Evolutionary conservation across 129 eudicot species (phyloP).

Genomic region (Rutidosis leptorrhynchoides): DNA sequence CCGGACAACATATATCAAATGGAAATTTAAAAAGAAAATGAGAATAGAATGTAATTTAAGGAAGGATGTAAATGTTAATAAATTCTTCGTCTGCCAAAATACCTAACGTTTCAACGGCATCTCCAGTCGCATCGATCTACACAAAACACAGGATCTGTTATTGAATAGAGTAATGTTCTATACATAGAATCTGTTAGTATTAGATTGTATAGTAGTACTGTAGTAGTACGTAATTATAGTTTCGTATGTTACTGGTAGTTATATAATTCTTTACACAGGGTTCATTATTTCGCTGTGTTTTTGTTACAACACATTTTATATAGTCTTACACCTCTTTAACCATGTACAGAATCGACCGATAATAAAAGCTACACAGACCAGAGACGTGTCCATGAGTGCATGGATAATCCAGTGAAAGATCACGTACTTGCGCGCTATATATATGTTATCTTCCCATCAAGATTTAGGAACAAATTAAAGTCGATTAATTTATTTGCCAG

Average conservation of each 20-base stretch:
- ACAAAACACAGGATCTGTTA: conserved; percentile 11
- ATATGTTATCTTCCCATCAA: not conserved
- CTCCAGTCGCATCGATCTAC: conserved; percentile 37
- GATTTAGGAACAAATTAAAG: not conserved
- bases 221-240: not conserved
- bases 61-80: not conserved
- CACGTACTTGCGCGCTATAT: not conserved
- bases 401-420: not conserved
- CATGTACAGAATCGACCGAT: not conserved
- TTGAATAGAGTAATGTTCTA: not conserved
- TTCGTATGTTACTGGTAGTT: not conserved
- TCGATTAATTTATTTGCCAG: not conserved
- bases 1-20: conserved; percentile 38
- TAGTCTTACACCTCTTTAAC: too few relatives aligned
- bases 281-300: too few relatives aligned
- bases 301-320: too few relatives aligned
- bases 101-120: conserved; percentile 36
- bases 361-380: too few relatives aligned
- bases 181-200: not conserved
- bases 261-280: not conserved
- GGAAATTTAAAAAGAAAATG: not conserved
- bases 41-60: not conserved
- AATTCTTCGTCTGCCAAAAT: conserved; percentile 19
- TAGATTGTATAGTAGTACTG: too few relatives aligned
- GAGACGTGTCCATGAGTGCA: too few relatives aligned